Conservation (phyloP, 139 green algal genomes). For the Coccomyxa sp. region DNA sequence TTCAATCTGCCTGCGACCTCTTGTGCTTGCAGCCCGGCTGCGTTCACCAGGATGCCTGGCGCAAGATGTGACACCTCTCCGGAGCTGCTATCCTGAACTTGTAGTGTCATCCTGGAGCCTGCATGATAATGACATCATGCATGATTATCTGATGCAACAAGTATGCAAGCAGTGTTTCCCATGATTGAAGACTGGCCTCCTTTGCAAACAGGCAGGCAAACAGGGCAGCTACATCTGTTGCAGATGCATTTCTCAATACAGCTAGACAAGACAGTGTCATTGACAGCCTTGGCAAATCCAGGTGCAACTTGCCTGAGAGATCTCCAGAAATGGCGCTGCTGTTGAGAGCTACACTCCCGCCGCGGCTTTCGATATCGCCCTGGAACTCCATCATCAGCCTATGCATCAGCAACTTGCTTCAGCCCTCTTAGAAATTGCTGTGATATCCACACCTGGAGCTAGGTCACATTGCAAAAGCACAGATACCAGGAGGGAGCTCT, state of each 20-base stretch:
- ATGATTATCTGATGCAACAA: background rate
- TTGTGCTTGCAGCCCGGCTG: constrained; percentile 44
- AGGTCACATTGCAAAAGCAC: too few species aligned
- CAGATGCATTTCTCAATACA: background rate
- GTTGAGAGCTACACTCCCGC: constrained; percentile 36
- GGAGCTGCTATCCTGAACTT: constrained; percentile 35
- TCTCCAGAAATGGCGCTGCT: constrained; percentile 1
- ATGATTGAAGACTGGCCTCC: background rate
- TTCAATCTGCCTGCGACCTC: background rate
- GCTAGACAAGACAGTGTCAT: background rate
- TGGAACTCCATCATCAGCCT: constrained; percentile 67
- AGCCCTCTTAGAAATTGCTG: background rate
- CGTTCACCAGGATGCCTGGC: constrained; percentile 50
- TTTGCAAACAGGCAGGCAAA: background rate
- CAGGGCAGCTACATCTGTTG: background rate
- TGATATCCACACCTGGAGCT: background rate
- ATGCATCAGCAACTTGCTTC: background rate
- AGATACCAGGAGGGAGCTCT: background rate
- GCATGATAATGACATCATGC: background rate
- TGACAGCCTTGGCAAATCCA: background rate
- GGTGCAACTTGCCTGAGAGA: background rate
- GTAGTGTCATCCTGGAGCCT: constrained; percentile 26
- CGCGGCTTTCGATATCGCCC: constrained; percentile 44
- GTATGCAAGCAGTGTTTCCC: background rate
- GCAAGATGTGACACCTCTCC: constrained; percentile 26